Evolutionary conservation across 2,329 filamentous ascomycete species (phyloP).

Genomic region (Aspergillus ustus): DNA sequence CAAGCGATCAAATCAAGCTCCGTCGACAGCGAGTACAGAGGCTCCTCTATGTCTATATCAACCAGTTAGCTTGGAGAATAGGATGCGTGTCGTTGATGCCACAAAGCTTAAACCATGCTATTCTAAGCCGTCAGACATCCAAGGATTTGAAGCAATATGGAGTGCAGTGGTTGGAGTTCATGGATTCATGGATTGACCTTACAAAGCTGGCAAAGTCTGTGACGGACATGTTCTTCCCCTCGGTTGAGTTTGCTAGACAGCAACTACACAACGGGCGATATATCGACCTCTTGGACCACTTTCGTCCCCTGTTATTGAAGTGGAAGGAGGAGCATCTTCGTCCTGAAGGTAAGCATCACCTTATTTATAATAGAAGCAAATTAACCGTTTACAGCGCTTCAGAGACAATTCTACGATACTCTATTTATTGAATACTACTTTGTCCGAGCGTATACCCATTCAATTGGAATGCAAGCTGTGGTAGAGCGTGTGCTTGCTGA

Average conservation of each 20-base stretch:
- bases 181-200: slow-evolving; percentile 57
- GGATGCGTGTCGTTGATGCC: slow-evolving; percentile 58
- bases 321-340: slow-evolving; percentile 45
- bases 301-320: slow-evolving; percentile 42
- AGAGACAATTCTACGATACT: slow-evolving; percentile 50
- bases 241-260: slow-evolving; percentile 39
- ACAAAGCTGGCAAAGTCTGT: slow-evolving; percentile 56
- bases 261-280: slow-evolving; percentile 54
- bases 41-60: slow-evolving; percentile 54
- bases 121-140: slow-evolving; percentile 34
- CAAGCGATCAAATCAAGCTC: slow-evolving; percentile 36
- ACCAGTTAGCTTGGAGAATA: slow-evolving; percentile 57
- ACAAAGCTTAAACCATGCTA: slow-evolving; percentile 44
- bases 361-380: too few relatives aligned
- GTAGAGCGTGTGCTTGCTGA: slow-evolving; percentile 57
- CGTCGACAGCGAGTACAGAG: slow-evolving; percentile 43
- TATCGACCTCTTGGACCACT: slow-evolving; percentile 52
- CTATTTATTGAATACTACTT: slow-evolving; percentile 59
- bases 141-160: slow-evolving; percentile 45
- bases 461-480: slow-evolving; percentile 60
- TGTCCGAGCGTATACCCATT: slow-evolving; percentile 49
- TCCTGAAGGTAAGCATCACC: slow-evolving; percentile 28
- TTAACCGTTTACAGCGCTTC: slow-evolving; percentile 26
- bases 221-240: slow-evolving; percentile 58
- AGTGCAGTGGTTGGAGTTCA: slow-evolving; percentile 56